Base-by-base conservation (phyloP, 148 eudicot species). In the Tetragonia tetragonoides region DNA sequence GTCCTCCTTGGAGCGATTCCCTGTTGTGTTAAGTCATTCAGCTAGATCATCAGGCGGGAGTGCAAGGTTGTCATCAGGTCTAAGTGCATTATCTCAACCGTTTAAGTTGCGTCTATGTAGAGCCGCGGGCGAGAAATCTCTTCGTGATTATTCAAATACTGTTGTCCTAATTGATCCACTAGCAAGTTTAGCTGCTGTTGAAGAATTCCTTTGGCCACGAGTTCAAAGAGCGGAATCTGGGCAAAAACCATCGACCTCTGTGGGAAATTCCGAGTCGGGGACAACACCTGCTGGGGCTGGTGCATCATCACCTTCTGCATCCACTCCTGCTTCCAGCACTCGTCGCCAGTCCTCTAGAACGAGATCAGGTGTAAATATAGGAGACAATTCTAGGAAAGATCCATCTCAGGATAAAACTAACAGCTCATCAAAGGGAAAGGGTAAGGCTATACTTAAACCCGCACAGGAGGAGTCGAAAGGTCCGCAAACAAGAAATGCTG, bases 121-220 rank as follows among this genome's bases (percentile, higher is more conserved):
- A 85, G 98, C 92, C 40, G 87, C 85, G 69, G 98, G 95, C 71
- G 99, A 96, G 76, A 93, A 93, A 75, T 88, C 99, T 66, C 97
- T 96, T 49, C 98, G 99, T 73, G 99, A 96, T 85, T 96, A 91
- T 86, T 93, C 99, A 51, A 91, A 97, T 34, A 96, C 96, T 77
- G 87, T 93, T 64, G 98, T 93, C 39, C 83, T 96, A 49, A 96
- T 96, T 84, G 99, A 96, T 91, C 99, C 99, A 1, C 84, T 96
- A 77, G 99, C 99, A 75, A 96, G 92, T 87, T 86, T 96, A 81
- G 91, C 95, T 38, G 98, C 97, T 77, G 95, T 96, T 62, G 99
- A 96, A 79, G 97, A 91, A 28, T 96, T 96, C 70, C 89, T 96
- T n/a, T 96, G 98, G 98, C 90, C 98, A 38, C 86, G 98, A 77